Base-by-base conservation (phyloP, 176 grass and related monocot species). In the Poa annua region DNA sequence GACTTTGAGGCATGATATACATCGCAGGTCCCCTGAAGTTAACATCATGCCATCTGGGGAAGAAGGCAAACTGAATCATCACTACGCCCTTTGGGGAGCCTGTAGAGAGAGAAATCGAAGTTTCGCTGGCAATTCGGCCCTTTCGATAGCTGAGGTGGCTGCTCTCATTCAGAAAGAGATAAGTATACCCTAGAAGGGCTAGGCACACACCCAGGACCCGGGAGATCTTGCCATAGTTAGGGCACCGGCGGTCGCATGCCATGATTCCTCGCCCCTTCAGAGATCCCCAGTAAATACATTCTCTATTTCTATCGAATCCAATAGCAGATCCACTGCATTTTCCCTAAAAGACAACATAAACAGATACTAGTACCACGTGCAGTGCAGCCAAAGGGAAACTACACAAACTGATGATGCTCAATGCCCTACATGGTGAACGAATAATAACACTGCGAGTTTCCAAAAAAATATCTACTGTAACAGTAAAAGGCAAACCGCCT, bases 371-470 rank as follows among this genome's bases (percentile, higher is more conserved):
- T 32, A 62, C 25, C 25, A 62, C 26, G 25, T 32, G 59, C 12
- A 7, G 10, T 72, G 54, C 62, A 45, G 67, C 41, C 20, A 55
- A 29, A 44, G 36, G 38, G 8, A 82, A 81, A 57, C 59, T n/a
- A 76, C 20, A 74, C 66, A 63, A 81, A 76, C 8, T 38, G 36
- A 47, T 25, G 34, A 20, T 25, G 52, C 71, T 77, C n/a, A n/a
- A n/a, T n/a, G n/a, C 79, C 49, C 38, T 7, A 1, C 42, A 45
- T 49, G 9, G 49, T 47, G 26, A 56, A 75, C 20, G 75, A 44
- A 60, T 4, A 76, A 68, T 4, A 76, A 68, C 49, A 68, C 8
- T 29, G 16, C 8, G 1, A 1, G 12, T 74, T 51, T 51, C 33
- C 6, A 66, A 19, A 41, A 20, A 74, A 3, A 33, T 7, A n/a